Evolutionary conservation across 2,329 filamentous ascomycete species (phyloP), one percentile per base, ranked within the genome.

Genomic region (Trichoderma harzianum): DNA sequence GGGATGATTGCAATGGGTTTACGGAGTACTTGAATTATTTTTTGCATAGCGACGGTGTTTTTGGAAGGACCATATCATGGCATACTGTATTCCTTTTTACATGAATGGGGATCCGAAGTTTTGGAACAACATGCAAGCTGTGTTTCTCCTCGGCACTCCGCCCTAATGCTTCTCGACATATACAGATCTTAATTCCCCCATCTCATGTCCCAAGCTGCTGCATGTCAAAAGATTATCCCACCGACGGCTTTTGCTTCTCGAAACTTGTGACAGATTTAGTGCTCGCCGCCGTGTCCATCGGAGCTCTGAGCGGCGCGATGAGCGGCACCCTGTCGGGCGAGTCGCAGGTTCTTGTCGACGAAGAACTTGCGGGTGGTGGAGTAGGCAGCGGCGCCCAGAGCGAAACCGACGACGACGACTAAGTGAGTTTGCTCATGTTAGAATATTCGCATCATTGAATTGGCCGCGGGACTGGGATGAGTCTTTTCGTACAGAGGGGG

Each of bases 321-420:
- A 72, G 82, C 80, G 70, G 82, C 80, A 74, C 86, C 86, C 84
- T 93, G 91, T 80, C 94, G 91, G 82, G 86, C 86, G 77, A 98
- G 90, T 81, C 96, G 94, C 79, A 99, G 92, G 78, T 92, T 97
- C 89, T 95, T 95, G 88, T 99, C 96, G 78, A 91, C 90, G 74
- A 89, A 82, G 81, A 99, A 89, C 86, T 98, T 98, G 82, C 91
- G 91, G 81, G 83, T 81, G 84, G 92, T 86, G 72, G 95, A 96
- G 89, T 97, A 98, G 81, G 86, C 82, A 78, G 93, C 96, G 77
- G 94, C 94, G 80, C 86, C 83, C 76, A 98, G 82, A 79, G 95
- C 93, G 82, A 95, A 95, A 85, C 86, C 89, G 79, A 98, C 91
- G 84, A 98, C 96, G 77, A 96, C 85, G 83, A 92, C 94, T 96